Evolutionary conservation across 495 filamentous ascomycete species (phyloP), one percentile per base, ranked within the genome.

Genomic region (Hypoxylon crocopeplum): DNA sequence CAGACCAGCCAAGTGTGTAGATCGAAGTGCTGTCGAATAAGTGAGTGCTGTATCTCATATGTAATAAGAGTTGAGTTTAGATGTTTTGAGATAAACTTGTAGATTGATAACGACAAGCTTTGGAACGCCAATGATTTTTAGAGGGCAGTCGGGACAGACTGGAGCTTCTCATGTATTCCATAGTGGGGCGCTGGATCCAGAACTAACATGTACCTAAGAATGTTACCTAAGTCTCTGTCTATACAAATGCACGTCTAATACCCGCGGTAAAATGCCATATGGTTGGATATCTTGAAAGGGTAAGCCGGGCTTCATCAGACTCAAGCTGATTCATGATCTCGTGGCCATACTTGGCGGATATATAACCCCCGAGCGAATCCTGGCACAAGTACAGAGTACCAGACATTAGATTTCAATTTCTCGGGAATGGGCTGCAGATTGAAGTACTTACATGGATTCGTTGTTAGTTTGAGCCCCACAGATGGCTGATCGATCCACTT

Each of bases 381-480:
- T 25, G 11, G 29, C 17, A 29, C 12, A 29, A 1, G 32, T 51
- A 61, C 50, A 48, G 27, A 34, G 44, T 41, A 52, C 49, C 44
- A 16, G 10, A 45, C 17, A 44, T 29, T 38, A n/a, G n/a, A n/a
- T n/a, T n/a, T n/a, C n/a, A n/a, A n/a, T 50, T 49, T 44, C 44
- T 61, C 49, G 57, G 49, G 44, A 55, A 55, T 42, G 49, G 49
- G 57, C 49, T 62, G 45, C 40, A 45, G 20, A 36, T n/a, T 12
- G 25, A 49, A 21, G 32, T 13, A n/a, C 6, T 39, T 54, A 27
- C 50, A 48, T n/a, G n/a, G n/a, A n/a, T n/a, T n/a, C n/a, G n/a
- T n/a, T n/a, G n/a, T n/a, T n/a, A n/a, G n/a, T n/a, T n/a, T 55
- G 5, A 59, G 55, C 61, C 55, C 61, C 61, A 59, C 61, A 34